phyloP scores from a whole-genome alignment of 139 green algal genomes.

The Coelastrella sp. region DNA sequence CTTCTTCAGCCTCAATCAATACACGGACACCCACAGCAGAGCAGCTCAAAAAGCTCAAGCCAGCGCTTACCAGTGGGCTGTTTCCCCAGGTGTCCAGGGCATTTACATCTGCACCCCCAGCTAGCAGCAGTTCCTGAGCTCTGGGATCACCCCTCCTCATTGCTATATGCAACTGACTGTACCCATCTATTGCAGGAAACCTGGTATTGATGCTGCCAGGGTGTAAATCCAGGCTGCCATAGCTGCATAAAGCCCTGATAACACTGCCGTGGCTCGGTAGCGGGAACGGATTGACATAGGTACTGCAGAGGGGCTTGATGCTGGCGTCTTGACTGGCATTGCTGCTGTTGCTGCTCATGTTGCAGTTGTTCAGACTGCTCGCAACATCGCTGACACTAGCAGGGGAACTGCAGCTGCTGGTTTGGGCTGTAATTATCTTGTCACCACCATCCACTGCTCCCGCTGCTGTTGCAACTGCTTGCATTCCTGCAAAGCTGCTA shows the following conservation, averaged over 20 bases:
- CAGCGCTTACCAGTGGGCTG: background rate
- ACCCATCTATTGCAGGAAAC: constrained; percentile 3
- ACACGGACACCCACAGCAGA: background rate
- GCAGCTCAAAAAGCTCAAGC: background rate
- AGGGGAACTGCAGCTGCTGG: background rate
- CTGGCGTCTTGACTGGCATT: background rate
- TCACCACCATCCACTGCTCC: background rate
- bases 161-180: constrained; percentile 36
- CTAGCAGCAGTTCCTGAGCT: constrained; percentile 33
- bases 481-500: constrained; percentile 14
- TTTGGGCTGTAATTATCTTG: no score
- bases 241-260: constrained; percentile 25
- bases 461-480: background rate
- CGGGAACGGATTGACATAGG: background rate
- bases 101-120: constrained; percentile 34
- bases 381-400: background rate
- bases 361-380: background rate
- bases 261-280: constrained; percentile 23
- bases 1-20: background rate
- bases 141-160: background rate
- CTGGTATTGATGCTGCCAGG: constrained; percentile 43
- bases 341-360: constrained; percentile 17
- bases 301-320: constrained; percentile 1
- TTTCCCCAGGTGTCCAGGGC: constrained; percentile 24
- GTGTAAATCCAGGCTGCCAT: constrained; percentile 20